Evolutionary conservation across 768 basidiomycete genomes (phyloP).

Genomic region (Clitopilus hobsonii): DNA sequence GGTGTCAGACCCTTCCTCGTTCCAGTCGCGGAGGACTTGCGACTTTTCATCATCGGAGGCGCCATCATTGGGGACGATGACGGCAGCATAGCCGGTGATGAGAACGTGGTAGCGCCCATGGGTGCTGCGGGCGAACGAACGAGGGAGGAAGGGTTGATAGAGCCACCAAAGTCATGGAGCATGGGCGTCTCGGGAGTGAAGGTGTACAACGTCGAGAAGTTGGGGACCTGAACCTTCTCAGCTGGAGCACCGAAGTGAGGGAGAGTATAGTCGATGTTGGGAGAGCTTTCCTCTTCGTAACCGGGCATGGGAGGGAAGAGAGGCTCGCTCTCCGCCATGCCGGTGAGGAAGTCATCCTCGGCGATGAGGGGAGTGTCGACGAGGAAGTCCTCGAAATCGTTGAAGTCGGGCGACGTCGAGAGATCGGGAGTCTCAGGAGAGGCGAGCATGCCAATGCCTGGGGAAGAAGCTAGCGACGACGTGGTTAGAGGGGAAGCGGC

Average conservation of each 20-base stretch:
- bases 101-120: constrained; percentile 7
- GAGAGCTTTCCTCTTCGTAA: constrained; percentile 18
- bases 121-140: constrained; percentile 24
- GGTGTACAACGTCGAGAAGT: constrained; percentile 25
- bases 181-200: constrained; percentile 51
- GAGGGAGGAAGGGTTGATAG: constrained; percentile 24
- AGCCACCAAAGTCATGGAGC: constrained; percentile 28
- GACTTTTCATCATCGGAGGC: constrained; percentile 23
- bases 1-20: constrained; percentile 68
- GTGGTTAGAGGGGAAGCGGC: constrained; percentile 14
- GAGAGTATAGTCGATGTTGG: constrained; percentile 16
- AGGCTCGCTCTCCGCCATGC: background rate
- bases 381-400: too few relatives aligned
- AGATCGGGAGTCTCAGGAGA: constrained; percentile 15
- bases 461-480: background rate
- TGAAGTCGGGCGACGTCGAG: constrained; percentile 14
- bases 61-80: constrained; percentile 9
- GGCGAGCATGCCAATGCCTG: too few relatives aligned
- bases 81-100: constrained; percentile 8
- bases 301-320: constrained; percentile 9
- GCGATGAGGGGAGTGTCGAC: constrained; percentile 29
- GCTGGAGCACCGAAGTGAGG: constrained; percentile 18
- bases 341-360: constrained; percentile 8
- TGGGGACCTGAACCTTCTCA: constrained; percentile 9
- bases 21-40: constrained; percentile 46